Base-by-base conservation (phyloP, 2,329 filamentous ascomycete species). In the Penicillium sp. region DNA sequence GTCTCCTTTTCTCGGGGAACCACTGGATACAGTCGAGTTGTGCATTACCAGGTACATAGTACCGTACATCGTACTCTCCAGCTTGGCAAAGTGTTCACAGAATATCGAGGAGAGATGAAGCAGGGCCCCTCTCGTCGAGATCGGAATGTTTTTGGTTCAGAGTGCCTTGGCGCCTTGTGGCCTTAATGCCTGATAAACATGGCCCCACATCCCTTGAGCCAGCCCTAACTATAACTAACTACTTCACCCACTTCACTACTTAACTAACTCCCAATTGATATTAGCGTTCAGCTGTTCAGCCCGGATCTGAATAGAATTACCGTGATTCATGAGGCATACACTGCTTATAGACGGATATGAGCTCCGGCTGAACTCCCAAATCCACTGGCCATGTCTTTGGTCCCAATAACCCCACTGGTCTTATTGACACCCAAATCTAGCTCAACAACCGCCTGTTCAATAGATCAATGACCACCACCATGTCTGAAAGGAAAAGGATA, bases 361-460 rank as follows among this genome's bases (percentile, higher is more conserved):
- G 12, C 7, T 10, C n/a, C 23, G 8, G 4, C 13, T 12, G 17
- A 43, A 12, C 29, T 13, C 21, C 29, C 29, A 25, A 42, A 36
- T 50, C 12, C 25, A 42, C 38, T 33, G 23, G 45, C 17, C 17
- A 49, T 53, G 42, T 49, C 43, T 48, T 48, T 53, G 33, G 33
- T 8, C 33, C n/a, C 38, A 52, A 55, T 49, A 56, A 29, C 21
- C 47, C 42, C n/a, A 19, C 29, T 6, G 31, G 12, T 27, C 53
- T 57, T 66, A 66, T 66, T 60, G 49, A 64, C 21, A 56, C 51
- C 63, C 52, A 19, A 59, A 62, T 62, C 23, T 36, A 55, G 64
- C 39, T 43, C 48, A 49, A 49, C 38, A 39, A 43, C 51, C 19
- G 29, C 35, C 42, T 27, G 38, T 41, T 58, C 33, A 48, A 57